A percentile compares a stretch with the other conserved stretches of the same genome.
phyloP scores from a whole-genome alignment of 192 early-diverging fungal genomes.

The Entomortierella chlamydospora region DNA sequence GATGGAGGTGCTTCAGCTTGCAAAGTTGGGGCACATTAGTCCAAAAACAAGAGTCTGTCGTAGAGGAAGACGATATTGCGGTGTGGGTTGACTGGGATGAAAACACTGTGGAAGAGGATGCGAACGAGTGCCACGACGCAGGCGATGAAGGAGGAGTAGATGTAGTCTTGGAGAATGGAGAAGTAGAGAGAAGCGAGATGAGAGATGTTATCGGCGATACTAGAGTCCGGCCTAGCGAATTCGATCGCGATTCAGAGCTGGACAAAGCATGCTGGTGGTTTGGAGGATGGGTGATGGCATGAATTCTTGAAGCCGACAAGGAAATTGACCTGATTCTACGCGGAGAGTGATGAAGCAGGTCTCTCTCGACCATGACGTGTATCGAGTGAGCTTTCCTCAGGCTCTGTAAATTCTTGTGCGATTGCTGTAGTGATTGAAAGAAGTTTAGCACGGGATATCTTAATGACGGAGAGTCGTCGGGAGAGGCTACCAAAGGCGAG shows the following conservation, averaged over 20 bases:
- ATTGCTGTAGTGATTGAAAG: conserved; percentile 26
- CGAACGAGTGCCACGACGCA: conserved; percentile 8
- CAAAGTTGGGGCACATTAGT: conserved; percentile 7
- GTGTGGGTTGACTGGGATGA: conserved; percentile 18
- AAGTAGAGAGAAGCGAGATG: conserved; percentile 25
- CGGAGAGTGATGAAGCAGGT: conserved; percentile 30
- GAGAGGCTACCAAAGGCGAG: not conserved
- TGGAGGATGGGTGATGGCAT: conserved; percentile 7
- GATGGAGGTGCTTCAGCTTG: conserved; percentile 11
- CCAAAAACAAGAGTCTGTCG: not conserved
- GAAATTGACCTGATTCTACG: conserved; percentile 17
- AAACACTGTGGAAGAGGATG: conserved; percentile 10
- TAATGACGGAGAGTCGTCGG: not conserved
- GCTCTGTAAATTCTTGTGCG: conserved; percentile 8
- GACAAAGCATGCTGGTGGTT: not conserved
- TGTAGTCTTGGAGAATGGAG: conserved; percentile 6
- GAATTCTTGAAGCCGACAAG: conserved; percentile 24
- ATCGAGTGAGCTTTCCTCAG: conserved; percentile 15
- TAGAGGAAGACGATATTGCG: not conserved
- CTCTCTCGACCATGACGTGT: conserved; percentile 20
- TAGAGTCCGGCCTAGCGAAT: not conserved
- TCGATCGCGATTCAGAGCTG: not conserved
- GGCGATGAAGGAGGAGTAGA: not conserved
- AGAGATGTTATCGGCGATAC: conserved; percentile 21
- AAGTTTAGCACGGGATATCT: conserved; percentile 14